A percentile compares a stretch with the other conserved stretches of the same genome.
These are phyloP conservation scores for Setaria italica DNA, from an alignment of 202 grass and related monocot species.

Conservation along the genomic window DNA sequence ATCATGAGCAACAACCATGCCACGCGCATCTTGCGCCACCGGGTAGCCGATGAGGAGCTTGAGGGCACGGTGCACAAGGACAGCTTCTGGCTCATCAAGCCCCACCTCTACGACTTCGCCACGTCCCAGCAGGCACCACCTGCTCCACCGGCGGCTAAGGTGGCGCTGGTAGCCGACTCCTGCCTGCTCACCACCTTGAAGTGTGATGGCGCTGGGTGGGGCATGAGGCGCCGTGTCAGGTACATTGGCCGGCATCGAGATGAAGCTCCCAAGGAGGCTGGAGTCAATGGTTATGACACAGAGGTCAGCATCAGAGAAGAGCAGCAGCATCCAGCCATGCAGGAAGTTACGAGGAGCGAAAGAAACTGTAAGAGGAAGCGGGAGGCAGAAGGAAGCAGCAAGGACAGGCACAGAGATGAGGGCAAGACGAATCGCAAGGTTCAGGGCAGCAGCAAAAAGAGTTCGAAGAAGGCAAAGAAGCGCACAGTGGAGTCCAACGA, in stretches of 20 bases:
- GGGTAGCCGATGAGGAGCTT: slow-evolving; percentile 53
- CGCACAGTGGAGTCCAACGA: slow-evolving; percentile 47
- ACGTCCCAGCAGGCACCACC: slow-evolving; percentile 16
- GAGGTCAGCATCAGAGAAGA: slow-evolving; percentile 42
- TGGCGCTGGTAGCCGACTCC: slow-evolving; percentile 21
- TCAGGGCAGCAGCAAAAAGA: slow-evolving; percentile 20
- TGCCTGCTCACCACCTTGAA: slow-evolving; percentile 63
- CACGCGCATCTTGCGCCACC: slow-evolving; percentile 59
- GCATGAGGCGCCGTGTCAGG: slow-evolving; percentile 66
- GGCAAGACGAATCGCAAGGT: slow-evolving; percentile 42
- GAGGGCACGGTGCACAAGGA: slow-evolving; percentile 51
- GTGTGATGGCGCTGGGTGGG: slow-evolving; percentile 63
- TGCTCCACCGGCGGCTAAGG: neutral
- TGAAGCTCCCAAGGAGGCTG: slow-evolving; percentile 52
- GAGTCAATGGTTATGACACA: slow-evolving; percentile 41
- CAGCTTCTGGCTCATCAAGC: slow-evolving; percentile 71
- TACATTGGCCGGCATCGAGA: slow-evolving; percentile 67
- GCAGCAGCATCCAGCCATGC: slow-evolving; percentile 6
- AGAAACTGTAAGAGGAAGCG: slow-evolving; percentile 53
- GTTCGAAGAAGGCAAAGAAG: slow-evolving; percentile 53
- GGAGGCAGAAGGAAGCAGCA: slow-evolving; percentile 23
- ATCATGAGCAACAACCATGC: slow-evolving; percentile 87
- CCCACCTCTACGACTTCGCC: slow-evolving; percentile 49
- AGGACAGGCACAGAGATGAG: slow-evolving; percentile 15
- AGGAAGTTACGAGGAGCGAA: slow-evolving; percentile 39